phyloP scores from a whole-genome alignment of 108 stramenopile genomes.

The Cyclostephanos invisitatus region DNA sequence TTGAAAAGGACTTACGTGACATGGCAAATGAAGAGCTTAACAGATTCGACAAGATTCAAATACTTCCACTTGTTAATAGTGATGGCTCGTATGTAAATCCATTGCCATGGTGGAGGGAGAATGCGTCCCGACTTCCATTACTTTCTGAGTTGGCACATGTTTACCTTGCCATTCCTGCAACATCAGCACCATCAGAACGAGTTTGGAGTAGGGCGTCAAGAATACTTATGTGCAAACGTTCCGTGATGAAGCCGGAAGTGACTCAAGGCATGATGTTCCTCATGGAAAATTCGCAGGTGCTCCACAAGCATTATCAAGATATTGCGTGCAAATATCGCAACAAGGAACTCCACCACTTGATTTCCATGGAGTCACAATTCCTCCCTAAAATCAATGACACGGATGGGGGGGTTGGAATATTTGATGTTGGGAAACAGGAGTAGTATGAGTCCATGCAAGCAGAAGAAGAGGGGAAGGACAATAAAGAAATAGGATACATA shows the following conservation, averaged over 20 bases:
- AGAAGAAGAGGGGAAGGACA: too few relatives aligned
- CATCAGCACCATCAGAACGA: background rate
- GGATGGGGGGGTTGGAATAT: too few relatives aligned
- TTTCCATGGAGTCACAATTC: too few relatives aligned
- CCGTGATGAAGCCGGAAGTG: background rate
- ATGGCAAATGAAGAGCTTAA: too few relatives aligned
- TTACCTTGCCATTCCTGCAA: background rate
- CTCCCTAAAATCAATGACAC: too few relatives aligned
- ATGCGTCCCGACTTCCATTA: background rate
- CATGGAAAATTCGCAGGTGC: background rate
- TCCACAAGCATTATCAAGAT: background rate
- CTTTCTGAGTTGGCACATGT: background rate
- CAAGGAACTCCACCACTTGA: too few relatives aligned
- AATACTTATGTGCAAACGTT: background rate
- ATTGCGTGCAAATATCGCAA: too few relatives aligned
- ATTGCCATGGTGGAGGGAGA: background rate
- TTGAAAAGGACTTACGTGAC: too few relatives aligned
- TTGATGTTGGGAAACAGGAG: too few relatives aligned
- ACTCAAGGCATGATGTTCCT: background rate
- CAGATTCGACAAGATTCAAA: too few relatives aligned
- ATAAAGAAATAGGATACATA: too few relatives aligned
- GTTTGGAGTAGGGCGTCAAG: conserved; percentile 2
- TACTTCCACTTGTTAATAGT: background rate
- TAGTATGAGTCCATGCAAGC: too few relatives aligned
- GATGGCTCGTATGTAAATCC: background rate